phyloP scores from a whole-genome alignment of 2,329 filamentous ascomycete species.

The Aurifilum marmelostoma region DNA sequence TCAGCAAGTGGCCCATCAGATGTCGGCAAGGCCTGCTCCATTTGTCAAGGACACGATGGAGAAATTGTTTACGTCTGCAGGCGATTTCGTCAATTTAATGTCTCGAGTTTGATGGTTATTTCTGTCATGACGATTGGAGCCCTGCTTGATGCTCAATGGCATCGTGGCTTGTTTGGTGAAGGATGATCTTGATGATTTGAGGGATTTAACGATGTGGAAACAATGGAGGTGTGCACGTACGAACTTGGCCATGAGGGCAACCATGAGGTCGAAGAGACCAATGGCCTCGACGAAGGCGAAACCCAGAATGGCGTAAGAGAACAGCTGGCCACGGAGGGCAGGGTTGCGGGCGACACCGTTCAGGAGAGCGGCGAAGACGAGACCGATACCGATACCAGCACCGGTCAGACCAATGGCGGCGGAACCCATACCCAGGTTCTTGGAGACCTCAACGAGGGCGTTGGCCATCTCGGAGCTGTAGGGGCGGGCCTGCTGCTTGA shows the following conservation, averaged over 20 bases:
- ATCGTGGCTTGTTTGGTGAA: conserved; percentile 5
- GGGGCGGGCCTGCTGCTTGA: conserved; percentile 63
- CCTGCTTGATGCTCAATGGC: background rate
- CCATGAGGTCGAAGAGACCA: conserved; percentile 86
- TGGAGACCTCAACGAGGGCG: conserved; percentile 87
- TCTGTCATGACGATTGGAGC: background rate
- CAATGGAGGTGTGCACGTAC: conserved; percentile 52
- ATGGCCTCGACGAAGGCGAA: conserved; percentile 95
- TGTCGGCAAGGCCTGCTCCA: conserved; percentile 28
- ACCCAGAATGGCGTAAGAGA: conserved; percentile 94
- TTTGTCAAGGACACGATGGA: conserved; percentile 26
- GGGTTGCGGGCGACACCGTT: conserved; percentile 93
- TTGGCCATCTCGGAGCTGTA: conserved; percentile 89
- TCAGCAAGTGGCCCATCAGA: conserved; percentile 26
- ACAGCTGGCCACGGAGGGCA: conserved; percentile 91
- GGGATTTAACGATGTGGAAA: background rate
- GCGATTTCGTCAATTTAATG: conserved; percentile 7
- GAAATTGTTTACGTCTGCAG: conserved; percentile 28
- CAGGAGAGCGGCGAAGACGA: conserved; percentile 89
- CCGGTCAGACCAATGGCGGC: conserved; percentile 90
- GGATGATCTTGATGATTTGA: conserved; percentile 14
- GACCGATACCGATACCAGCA: conserved; percentile 94
- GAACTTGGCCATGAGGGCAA: conserved; percentile 94
- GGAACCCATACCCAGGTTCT: conserved; percentile 87
- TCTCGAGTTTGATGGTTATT: background rate